These are phyloP conservation scores for Saccharum officinarum DNA, from an alignment of 176 grass and related monocot species.

Conservation along the genomic window DNA sequence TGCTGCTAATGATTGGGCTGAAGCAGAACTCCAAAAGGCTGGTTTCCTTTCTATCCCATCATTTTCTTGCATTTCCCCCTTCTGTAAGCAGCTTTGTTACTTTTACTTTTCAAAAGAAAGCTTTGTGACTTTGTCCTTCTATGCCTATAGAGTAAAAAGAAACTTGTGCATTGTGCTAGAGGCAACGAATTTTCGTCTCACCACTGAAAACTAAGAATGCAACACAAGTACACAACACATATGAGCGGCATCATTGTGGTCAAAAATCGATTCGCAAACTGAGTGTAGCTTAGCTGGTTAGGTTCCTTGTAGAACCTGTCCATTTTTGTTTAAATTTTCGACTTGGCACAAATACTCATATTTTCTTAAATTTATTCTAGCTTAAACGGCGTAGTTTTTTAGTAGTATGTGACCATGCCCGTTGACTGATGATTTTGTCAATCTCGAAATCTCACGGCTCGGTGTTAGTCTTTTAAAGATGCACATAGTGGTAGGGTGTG, in stretches of 20 bases:
- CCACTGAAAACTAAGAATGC: background rate
- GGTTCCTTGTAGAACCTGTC: too few relatives aligned
- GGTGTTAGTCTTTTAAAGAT: too few relatives aligned
- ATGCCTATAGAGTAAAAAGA: background rate
- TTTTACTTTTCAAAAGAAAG: background rate
- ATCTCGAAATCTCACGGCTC: too few relatives aligned
- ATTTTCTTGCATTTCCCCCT: background rate
- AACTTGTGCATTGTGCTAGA: background rate
- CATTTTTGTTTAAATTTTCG: too few relatives aligned
- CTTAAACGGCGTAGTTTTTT: too few relatives aligned
- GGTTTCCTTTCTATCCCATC: background rate
- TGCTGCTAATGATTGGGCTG: conserved; percentile 21
- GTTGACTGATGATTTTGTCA: too few relatives aligned
- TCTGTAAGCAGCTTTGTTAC: background rate
- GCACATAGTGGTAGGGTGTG: too few relatives aligned
- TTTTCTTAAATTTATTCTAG: too few relatives aligned
- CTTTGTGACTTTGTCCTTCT: background rate
- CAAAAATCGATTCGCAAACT: background rate
- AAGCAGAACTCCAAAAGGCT: conserved; percentile 7
- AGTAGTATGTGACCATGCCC: too few relatives aligned
- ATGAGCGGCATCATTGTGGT: background rate
- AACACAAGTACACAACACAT: background rate
- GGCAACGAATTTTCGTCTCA: background rate
- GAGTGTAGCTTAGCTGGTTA: too few relatives aligned
- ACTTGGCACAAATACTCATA: too few relatives aligned